These are phyloP conservation scores for Hypoxylon perforatum DNA, from an alignment of 495 filamentous ascomycete genomes.

Conservation along the genomic window DNA sequence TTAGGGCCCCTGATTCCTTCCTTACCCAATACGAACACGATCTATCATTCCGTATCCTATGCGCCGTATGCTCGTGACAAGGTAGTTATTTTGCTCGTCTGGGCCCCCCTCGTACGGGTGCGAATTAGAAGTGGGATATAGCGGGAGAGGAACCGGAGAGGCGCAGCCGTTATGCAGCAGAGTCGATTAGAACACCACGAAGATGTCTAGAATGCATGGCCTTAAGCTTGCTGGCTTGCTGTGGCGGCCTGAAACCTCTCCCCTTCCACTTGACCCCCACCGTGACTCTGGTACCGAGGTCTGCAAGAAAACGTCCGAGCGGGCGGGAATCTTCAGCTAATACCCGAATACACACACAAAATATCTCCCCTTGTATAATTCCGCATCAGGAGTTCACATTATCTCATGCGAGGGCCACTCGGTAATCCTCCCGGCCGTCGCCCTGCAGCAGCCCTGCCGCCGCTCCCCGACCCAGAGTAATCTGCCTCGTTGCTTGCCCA, in stretches of 20 bases:
- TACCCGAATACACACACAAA: too few relatives aligned
- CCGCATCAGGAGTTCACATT: slow-evolving; percentile 19
- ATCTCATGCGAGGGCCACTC: slow-evolving; percentile 56
- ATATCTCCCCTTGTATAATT: too few relatives aligned
- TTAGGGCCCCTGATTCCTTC: not conserved
- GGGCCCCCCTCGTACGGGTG: slow-evolving; percentile 15
- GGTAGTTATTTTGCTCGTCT: not conserved
- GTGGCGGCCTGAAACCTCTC: too few relatives aligned
- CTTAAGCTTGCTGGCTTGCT: not conserved
- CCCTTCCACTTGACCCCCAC: slow-evolving; percentile 1
- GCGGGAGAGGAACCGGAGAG: slow-evolving; percentile 8
- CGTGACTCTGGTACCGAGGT: not conserved
- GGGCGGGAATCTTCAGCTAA: too few relatives aligned
- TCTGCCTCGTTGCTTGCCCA: slow-evolving; percentile 57
- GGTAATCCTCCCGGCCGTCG: slow-evolving; percentile 53
- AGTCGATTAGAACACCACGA: slow-evolving; percentile 8
- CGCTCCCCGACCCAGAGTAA: slow-evolving; percentile 50
- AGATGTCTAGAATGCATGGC: slow-evolving; percentile 5
- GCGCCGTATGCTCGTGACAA: not conserved
- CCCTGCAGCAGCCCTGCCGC: slow-evolving; percentile 46
- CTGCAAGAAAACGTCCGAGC: too few relatives aligned
- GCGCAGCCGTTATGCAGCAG: slow-evolving; percentile 17
- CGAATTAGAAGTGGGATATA: not conserved
- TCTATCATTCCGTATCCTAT: not conserved
- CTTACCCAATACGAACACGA: slow-evolving; percentile 20